Evolutionary conservation across 257 asterid species (phyloP).

Genomic region (Petunia axillaris): DNA sequence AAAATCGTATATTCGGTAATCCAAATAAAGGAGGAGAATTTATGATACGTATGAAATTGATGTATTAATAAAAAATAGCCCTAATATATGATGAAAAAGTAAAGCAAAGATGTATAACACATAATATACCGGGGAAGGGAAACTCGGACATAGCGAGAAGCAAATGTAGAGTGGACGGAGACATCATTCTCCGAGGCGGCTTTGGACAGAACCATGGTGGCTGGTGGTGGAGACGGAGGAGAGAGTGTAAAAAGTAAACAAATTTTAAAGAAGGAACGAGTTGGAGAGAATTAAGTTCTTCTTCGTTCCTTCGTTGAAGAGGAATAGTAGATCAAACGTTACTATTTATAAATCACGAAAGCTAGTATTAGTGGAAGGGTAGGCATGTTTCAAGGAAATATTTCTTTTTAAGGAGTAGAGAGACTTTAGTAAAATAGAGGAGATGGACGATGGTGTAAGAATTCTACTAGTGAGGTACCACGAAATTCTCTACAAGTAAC

Average conservation of each 20-base stretch:
- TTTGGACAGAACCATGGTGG: conserved; percentile 29
- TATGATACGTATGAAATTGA: too few relatives aligned
- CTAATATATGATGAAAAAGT: too few relatives aligned
- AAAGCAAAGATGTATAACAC: too few relatives aligned
- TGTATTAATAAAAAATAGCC: too few relatives aligned
- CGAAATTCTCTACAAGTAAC: not conserved
- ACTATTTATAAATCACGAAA: not conserved
- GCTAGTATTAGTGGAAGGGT: not conserved
- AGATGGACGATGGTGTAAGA: not conserved
- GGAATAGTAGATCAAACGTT: not conserved
- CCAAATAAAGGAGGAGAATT: too few relatives aligned
- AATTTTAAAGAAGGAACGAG: not conserved
- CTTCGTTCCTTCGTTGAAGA: conserved; percentile 12
- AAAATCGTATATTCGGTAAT: too few relatives aligned
- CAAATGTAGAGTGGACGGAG: conserved; percentile 32
- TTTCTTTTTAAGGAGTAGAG: not conserved
- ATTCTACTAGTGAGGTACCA: conserved; percentile 10
- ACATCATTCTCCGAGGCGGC: conserved; percentile 23
- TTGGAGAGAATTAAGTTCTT: not conserved
- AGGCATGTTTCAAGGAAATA: not conserved
- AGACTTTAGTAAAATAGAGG: conserved; percentile 13
- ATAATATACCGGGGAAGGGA: conserved; percentile 30
- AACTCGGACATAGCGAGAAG: conserved; percentile 31
- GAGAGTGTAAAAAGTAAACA: not conserved
- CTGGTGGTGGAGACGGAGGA: not conserved